Base-by-base conservation (phyloP, 148 eudicot genomes). In the Nepenthes gracilis region DNA sequence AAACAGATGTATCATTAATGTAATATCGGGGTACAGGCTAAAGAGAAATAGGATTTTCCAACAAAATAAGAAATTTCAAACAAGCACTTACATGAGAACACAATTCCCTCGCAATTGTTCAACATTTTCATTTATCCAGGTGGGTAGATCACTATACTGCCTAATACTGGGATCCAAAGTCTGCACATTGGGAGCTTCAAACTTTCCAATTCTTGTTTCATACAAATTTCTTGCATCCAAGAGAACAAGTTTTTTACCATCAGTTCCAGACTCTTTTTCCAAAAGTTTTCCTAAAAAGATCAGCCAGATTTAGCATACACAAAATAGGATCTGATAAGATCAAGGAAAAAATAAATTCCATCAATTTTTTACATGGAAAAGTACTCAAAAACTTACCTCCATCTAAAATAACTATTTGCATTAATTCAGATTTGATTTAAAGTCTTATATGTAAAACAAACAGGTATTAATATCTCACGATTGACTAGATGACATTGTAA, bases 161-260 rank as follows among this genome's bases (percentile, higher is more conserved):
- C 95, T 81, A 67, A 87, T 86, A 61, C 75, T 78, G n/a, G 96
- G 98, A 79, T 93, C 96, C 82, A 86, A 72, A 43, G 98, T 88
- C 70, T 81, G 79, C 59, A 84, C 85, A 76, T 73, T 70, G 35
- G 86, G 83, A 67, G 82, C 66, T 36, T 82, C 72, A 65, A 93
- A 93, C 78, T 88, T 88, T 53, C 98, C 96, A 23, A 88, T 93
- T 78, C 98, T 86, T 48, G 96, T 93, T 82, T 93, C 98, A 51
- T 93, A 93, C 67, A 93, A 77, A 69, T 93, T 92, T 72, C 98
- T 85, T 57, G 96, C 96, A 76, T 88, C 98, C 71, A 93, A 71
- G 52, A 93, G 80, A 71, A 93, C 74, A 74, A 88, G 62, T 67
- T 69, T 75, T 74, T 74, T 72, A 57, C 68, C 60, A 67, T 73